Evolutionary conservation across 345 rosid species (phyloP).

Genomic region (Viola odorata): DNA sequence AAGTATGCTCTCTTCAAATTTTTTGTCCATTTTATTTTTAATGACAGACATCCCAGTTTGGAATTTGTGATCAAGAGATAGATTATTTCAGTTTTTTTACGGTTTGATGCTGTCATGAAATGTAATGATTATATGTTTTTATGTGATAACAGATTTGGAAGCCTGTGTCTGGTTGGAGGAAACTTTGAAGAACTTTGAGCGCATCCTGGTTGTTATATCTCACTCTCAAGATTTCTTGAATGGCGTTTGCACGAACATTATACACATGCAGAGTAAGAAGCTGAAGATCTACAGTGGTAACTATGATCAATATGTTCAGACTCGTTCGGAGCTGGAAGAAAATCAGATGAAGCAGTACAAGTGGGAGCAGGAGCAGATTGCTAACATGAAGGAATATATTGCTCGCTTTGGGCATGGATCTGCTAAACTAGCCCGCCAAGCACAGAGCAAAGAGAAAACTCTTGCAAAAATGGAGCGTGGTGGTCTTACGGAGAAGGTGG

Average conservation of each 20-base stretch:
- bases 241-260: slow-evolving; percentile 93
- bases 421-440: slow-evolving; percentile 97
- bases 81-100: no score
- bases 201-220: slow-evolving; percentile 88
- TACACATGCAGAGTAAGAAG: slow-evolving; percentile 90
- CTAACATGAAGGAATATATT: slow-evolving; percentile 96
- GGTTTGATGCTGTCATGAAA: no score
- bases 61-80: no score
- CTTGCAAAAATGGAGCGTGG: slow-evolving; percentile 99
- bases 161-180: slow-evolving; percentile 99
- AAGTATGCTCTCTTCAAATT: no score
- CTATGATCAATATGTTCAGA: slow-evolving; percentile 92
- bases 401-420: slow-evolving; percentile 99
- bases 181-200: slow-evolving; percentile 79
- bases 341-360: slow-evolving; percentile 98
- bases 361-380: slow-evolving; percentile 99
- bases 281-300: slow-evolving; percentile 85
- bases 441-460: slow-evolving; percentile 98
- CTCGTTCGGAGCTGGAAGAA: slow-evolving; percentile 90
- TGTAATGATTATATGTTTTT: no score
- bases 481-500: slow-evolving; percentile 88
- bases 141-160: slow-evolving; percentile 63
- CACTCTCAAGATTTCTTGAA: slow-evolving; percentile 98
- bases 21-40: no score
- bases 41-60: no score